These are phyloP conservation scores for Acanthamoeba sp. DNA, from an alignment of 208 protist species.

Conservation along the genomic window DNA sequence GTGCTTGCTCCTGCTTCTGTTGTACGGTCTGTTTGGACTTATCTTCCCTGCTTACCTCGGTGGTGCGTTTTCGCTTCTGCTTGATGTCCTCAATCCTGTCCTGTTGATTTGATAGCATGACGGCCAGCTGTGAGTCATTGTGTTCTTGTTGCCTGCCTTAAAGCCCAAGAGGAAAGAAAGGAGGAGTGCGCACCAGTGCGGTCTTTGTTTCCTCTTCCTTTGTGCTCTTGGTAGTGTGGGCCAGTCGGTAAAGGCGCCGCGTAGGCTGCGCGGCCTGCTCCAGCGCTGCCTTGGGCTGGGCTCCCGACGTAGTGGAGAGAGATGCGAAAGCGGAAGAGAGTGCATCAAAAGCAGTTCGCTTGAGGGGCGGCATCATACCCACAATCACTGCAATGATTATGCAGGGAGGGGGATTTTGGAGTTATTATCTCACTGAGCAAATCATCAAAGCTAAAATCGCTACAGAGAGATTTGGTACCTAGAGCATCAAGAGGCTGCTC, in stretches of 20 bases:
- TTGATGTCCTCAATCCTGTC: conserved; percentile 20
- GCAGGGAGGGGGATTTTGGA: not conserved
- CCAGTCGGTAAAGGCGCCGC: conserved; percentile 9
- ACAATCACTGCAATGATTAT: not conserved
- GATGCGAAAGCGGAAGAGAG: conserved; percentile 14
- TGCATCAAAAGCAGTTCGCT: not conserved
- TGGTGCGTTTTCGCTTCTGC: conserved; percentile 20
- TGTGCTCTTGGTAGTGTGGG: not conserved
- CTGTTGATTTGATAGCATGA: not conserved
- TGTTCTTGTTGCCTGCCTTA: too few relatives aligned
- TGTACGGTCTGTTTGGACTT: not conserved
- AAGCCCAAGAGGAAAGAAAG: not conserved
- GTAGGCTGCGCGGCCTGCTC: not conserved
- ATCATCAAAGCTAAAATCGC: not conserved
- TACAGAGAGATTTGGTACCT: not conserved
- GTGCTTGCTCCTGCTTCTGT: conserved; percentile 31
- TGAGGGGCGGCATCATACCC: not conserved
- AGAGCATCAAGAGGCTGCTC: conserved; percentile 38
- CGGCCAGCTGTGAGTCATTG: too few relatives aligned
- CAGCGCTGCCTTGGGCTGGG: not conserved
- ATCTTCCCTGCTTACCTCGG: conserved; percentile 13
- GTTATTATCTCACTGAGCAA: not conserved
- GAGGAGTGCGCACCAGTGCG: not conserved
- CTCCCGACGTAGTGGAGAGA: not conserved
- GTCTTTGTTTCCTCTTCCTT: conserved; percentile 15